A percentile compares a stretch with the other conserved stretches of the same genome.
Conservation (phyloP, 176 grass and related monocot species). For the Dendrocalamus sinicus region DNA sequence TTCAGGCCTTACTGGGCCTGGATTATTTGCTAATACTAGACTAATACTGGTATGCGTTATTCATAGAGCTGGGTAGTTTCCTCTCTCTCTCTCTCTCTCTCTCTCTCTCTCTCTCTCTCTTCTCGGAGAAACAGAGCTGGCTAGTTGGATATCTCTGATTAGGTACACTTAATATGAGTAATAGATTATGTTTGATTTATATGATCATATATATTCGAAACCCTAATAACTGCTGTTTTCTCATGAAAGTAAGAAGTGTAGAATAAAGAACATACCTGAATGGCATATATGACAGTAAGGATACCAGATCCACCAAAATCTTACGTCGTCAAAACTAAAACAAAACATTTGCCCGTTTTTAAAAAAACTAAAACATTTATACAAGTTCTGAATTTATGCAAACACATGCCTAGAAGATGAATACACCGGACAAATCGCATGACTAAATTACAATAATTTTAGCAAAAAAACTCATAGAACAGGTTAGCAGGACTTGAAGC, state of each 20-base stretch:
- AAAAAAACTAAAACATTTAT: not conserved
- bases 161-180: not conserved
- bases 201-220: not conserved
- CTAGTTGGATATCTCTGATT: slow-evolving; percentile 15
- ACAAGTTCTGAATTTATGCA: not conserved
- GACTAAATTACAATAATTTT: not conserved
- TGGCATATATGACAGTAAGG: not conserved
- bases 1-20: not conserved
- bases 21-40: too few species aligned
- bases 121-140: not conserved
- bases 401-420: not conserved
- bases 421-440: not conserved
- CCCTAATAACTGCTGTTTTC: not conserved
- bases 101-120: too few species aligned
- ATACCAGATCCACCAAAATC: not conserved
- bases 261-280: not conserved
- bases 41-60: not conserved
- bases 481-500: not conserved
- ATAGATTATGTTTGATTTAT: slow-evolving; percentile 5
- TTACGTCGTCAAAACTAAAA: not conserved
- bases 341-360: not conserved
- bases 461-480: not conserved
- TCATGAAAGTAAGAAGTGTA: slow-evolving; percentile 1
- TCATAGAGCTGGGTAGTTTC: slow-evolving; percentile 1
- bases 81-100: too few species aligned